Conservation (phyloP, 1,284 basidiomycete genomes). For the Rhodofomes roseus region DNA sequence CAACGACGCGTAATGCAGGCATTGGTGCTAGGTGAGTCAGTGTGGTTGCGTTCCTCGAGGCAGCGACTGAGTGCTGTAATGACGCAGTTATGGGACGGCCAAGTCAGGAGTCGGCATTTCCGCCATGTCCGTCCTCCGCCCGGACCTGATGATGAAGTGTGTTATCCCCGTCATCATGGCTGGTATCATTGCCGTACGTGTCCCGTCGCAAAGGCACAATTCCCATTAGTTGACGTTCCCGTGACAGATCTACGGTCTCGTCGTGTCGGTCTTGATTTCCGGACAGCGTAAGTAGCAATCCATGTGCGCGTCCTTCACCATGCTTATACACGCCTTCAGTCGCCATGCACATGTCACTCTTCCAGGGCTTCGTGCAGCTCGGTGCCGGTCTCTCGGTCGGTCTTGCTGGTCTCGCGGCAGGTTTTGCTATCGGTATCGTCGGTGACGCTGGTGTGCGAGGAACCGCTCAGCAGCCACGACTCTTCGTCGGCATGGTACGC, state of each 20-base stretch:
- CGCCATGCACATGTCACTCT: constrained; percentile 56
- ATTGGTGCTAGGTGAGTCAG: constrained; percentile 66
- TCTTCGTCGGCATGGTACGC: constrained; percentile 85
- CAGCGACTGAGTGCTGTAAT: not conserved
- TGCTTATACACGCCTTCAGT: constrained; percentile 32
- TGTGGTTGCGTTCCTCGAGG: no score
- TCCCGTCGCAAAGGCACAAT: not conserved
- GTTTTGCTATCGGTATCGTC: constrained; percentile 92
- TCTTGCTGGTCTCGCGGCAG: constrained; percentile 85
- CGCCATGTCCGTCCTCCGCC: constrained; percentile 95
- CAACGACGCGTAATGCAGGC: constrained; percentile 41
- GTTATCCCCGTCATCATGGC: constrained; percentile 98
- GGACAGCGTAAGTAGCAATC: constrained; percentile 57
- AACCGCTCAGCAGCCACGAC: constrained; percentile 86
- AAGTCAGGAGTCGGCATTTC: constrained; percentile 99
- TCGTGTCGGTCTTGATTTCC: constrained; percentile 88
- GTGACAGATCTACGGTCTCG: constrained; percentile 84
- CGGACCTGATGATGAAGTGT: constrained; percentile 94
- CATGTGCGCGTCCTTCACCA: constrained; percentile 4
- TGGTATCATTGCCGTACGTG: constrained; percentile 93
- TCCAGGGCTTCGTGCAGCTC: constrained; percentile 85
- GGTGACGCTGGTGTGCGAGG: constrained; percentile 93
- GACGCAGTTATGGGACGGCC: constrained; percentile 83
- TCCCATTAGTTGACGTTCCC: not conserved
- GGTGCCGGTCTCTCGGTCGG: constrained; percentile 88